A percentile compares a stretch with the other conserved stretches of the same genome.
Conservation (phyloP, 73 alveolate species). For the Durusdinium trenchii region DNA sequence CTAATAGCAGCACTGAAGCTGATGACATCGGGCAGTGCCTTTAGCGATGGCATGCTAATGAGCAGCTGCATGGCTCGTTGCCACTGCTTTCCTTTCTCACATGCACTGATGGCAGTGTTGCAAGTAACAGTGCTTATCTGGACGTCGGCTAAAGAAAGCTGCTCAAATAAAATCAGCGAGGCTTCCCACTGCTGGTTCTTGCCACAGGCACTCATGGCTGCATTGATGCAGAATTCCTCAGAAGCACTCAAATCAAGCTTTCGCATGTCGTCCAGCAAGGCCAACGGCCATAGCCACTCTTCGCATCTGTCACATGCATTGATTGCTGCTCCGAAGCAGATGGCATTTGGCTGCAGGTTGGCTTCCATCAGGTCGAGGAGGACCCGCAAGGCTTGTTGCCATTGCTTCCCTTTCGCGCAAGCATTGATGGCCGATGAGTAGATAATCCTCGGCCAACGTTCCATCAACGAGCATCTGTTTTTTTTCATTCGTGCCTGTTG, state of each 20-base stretch:
- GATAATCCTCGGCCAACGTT: slow-evolving; percentile 1
- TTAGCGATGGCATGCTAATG: neutral
- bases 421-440: slow-evolving; percentile 34
- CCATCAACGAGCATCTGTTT: too few species aligned
- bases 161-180: neutral
- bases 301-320: neutral
- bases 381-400: neutral
- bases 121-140: neutral
- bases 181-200: neutral
- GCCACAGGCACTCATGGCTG: slow-evolving; percentile 27
- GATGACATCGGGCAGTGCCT: neutral
- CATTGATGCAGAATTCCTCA: neutral
- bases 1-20: neutral
- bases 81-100: slow-evolving; percentile 11
- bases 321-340: slow-evolving; percentile 7
- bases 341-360: neutral
- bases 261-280: neutral
- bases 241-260: neutral
- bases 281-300: slow-evolving; percentile 12
- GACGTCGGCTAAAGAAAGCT: neutral
- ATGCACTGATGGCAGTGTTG: slow-evolving; percentile 28
- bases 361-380: neutral
- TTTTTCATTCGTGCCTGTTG: too few species aligned
- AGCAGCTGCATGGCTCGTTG: slow-evolving; percentile 20
- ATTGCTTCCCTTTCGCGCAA: slow-evolving; percentile 21